Base-by-base conservation (phyloP, 2,329 filamentous ascomycete genomes). In the Plectosphaerella sp. region DNA sequence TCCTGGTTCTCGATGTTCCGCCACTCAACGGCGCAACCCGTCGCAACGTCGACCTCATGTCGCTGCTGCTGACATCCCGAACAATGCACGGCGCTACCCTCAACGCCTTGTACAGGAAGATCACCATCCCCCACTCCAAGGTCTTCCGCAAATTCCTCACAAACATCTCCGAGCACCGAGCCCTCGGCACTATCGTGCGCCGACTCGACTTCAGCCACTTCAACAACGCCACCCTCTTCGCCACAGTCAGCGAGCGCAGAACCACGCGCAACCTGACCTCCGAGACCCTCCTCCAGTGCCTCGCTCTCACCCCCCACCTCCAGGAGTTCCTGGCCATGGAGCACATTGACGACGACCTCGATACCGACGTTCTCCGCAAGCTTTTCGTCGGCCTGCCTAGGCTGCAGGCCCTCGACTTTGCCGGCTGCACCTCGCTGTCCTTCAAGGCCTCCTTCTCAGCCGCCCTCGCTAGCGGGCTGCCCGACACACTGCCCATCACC, bases 121-220 rank as follows among this genome's bases (percentile, higher is more conserved):
- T 93, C 67, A 91, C 88, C 43, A 87, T 93, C 59, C 89, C 89
- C 6, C 89, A 92, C 74, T 93, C 89, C 24, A 77, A 84, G 54
- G 90, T 91, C 65, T 94, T 92, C 72, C 85, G 85, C 64, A 93
- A 93, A 70, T 90, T 91, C 60, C 79, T 91, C 47, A 75, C 77
- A 53, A 88, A 89, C 62, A 76, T 93, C 58, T 73, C 75, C 45
- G 72, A 80, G 53, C 84, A 91, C 64, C 81, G 83, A 2, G 75
- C 83, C 9, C 75, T 92, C 50, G 89, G 89, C 45, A 86, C 83
- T 41, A 83, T 92, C 61, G 88, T 93, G 45, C 84, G 87, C 53
- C 86, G 89, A 48, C 74, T 93, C 45, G 89, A 94, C 71, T 92
- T 94, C 62, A 91, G 88, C 56, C 89, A 92, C 73, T 92, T 92